Conservation (phyloP, 2,329 filamentous ascomycete species). For the Fusarium sp. region DNA sequence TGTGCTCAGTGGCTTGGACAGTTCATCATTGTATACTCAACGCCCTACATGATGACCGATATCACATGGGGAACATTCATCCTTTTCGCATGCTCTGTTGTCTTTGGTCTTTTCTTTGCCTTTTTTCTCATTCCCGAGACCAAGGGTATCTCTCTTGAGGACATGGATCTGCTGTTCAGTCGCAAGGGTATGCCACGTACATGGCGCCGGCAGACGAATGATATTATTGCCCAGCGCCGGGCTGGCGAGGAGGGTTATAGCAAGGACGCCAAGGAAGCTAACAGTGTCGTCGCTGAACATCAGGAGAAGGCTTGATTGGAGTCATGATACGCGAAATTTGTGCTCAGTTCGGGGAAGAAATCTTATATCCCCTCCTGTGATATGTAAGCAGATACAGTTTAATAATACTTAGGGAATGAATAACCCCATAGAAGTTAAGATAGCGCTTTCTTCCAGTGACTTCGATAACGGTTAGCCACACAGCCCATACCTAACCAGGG, state of each 20-base stretch:
- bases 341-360: not conserved
- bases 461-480: not conserved
- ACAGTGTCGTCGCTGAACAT: not conserved
- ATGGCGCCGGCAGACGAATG: slow-evolving; percentile 5
- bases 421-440: not conserved
- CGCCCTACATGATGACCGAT: slow-evolving; percentile 11
- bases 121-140: slow-evolving; percentile 10
- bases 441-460: not conserved
- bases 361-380: not conserved
- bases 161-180: slow-evolving; percentile 7
- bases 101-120: slow-evolving; percentile 4
- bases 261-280: not conserved
- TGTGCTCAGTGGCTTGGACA: slow-evolving; percentile 11
- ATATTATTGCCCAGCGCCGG: not conserved
- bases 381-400: not conserved
- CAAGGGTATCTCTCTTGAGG: slow-evolving; percentile 8
- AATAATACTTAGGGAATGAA: not conserved
- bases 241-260: not conserved
- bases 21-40: slow-evolving; percentile 3
- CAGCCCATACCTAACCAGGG: not conserved
- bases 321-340: not conserved
- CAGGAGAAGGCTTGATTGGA: not conserved
- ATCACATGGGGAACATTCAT: slow-evolving; percentile 7
- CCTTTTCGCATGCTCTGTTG: slow-evolving; percentile 3
- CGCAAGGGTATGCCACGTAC: slow-evolving; percentile 2